Evolutionary conservation across 257 asterid genomes (phyloP).

Genomic region (Henckelia pumila): DNA sequence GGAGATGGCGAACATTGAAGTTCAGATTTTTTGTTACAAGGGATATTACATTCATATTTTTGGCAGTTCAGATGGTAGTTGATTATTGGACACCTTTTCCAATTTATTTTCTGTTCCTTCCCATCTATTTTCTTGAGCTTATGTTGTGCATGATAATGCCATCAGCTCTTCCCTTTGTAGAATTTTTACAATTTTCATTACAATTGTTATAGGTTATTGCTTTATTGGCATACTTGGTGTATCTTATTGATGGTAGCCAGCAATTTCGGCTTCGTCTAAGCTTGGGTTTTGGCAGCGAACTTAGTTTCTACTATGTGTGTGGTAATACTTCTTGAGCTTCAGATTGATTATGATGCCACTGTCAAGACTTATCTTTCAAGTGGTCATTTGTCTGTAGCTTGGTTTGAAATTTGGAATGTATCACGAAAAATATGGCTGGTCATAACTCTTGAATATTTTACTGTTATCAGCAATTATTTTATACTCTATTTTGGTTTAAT

Average conservation of each 20-base stretch:
- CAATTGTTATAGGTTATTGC: slow-evolving; percentile 64
- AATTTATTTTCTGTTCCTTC: slow-evolving; percentile 1
- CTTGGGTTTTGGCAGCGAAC: slow-evolving; percentile 74
- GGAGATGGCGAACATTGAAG: slow-evolving; percentile 86
- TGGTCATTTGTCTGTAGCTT: neutral
- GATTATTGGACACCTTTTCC: slow-evolving; percentile 28
- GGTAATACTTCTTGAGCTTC: slow-evolving; percentile 48
- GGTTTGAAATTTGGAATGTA: neutral
- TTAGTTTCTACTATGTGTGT: slow-evolving; percentile 85
- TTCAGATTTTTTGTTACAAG: slow-evolving; percentile 91
- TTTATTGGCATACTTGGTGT: slow-evolving; percentile 63
- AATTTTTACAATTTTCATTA: slow-evolving; percentile 11
- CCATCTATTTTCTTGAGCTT: slow-evolving; percentile 1
- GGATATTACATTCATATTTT: slow-evolving; percentile 79
- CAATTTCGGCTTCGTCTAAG: slow-evolving; percentile 69
- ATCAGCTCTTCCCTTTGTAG: neutral
- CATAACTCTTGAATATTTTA: neutral
- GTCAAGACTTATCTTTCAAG: neutral
- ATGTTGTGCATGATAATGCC: slow-evolving; percentile 1
- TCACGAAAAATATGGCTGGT: neutral
- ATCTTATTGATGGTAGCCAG: slow-evolving; percentile 61
- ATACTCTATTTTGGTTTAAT: neutral
- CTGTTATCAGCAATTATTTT: neutral
- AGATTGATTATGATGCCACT: slow-evolving; percentile 2
- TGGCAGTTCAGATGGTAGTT: slow-evolving; percentile 74